Evolutionary conservation across 2,329 filamentous ascomycete species (phyloP).

Genomic region (Hypoxylon sp.): DNA sequence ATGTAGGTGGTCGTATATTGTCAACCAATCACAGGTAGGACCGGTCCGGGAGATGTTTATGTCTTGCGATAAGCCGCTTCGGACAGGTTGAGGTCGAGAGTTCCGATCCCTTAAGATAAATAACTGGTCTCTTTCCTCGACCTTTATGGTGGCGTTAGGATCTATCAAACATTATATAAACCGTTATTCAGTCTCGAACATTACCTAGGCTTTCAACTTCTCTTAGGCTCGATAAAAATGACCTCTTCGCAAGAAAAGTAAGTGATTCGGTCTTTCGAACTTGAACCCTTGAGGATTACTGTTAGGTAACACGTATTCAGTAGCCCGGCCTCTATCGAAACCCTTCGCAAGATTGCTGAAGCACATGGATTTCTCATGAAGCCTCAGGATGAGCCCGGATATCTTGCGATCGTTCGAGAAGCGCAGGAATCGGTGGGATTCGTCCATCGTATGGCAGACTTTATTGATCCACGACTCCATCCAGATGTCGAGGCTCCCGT

Average conservation of each 20-base stretch:
- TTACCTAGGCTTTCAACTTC: neutral
- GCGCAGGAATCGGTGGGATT: conserved; percentile 27
- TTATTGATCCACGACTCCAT: conserved; percentile 51
- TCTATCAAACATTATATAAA: neutral
- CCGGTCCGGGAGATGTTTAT: conserved; percentile 4
- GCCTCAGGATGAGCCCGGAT: conserved; percentile 34
- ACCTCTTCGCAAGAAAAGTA: conserved; percentile 21
- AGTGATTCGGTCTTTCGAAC: neutral
- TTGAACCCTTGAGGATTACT: neutral
- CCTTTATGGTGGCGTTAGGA: neutral
- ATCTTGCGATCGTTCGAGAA: conserved; percentile 25
- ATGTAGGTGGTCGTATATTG: conserved; percentile 22
- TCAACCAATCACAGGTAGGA: conserved; percentile 28
- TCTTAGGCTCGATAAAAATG: conserved; percentile 4
- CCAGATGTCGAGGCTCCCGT: neutral
- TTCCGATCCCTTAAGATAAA: conserved; percentile 16
- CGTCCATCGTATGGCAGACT: conserved; percentile 56
- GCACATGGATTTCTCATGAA: conserved; percentile 25
- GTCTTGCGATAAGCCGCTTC: neutral
- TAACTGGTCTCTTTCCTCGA: conserved; percentile 11
- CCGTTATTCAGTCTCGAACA: conserved; percentile 1
- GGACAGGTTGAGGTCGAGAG: neutral
- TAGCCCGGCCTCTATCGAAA: conserved; percentile 21
- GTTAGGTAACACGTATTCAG: conserved; percentile 12
- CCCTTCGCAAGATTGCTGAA: conserved; percentile 33